Percentiles rank a stretch among this genome's conserved stretches.
Evolutionary conservation across 1,284 basidiomycete genomes (phyloP).

Genomic region (Microbotryum silenes-acaulis): DNA sequence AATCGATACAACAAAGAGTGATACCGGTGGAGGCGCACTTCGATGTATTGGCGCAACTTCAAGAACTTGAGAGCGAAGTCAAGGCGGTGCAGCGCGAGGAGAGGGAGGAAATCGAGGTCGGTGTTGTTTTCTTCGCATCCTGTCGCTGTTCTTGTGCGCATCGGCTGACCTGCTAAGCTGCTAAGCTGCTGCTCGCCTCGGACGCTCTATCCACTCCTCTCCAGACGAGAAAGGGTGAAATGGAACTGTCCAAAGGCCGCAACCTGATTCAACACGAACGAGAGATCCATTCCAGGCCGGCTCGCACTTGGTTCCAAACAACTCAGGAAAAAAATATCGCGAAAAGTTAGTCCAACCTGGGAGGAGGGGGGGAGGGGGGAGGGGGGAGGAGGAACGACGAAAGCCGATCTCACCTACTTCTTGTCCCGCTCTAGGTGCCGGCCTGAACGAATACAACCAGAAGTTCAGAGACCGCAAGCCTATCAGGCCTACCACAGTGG

Average conservation of each 20-base stretch:
- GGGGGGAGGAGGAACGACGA: neutral
- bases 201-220: neutral
- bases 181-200: neutral
- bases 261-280: slow-evolving; percentile 90
- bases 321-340: slow-evolving; percentile 72
- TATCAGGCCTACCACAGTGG: slow-evolving; percentile 15
- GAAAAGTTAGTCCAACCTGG: slow-evolving; percentile 52
- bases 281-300: slow-evolving; percentile 91
- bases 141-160: neutral
- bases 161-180: too few relatives aligned
- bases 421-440: slow-evolving; percentile 8
- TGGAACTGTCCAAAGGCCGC: slow-evolving; percentile 90
- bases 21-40: slow-evolving; percentile 70
- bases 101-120: slow-evolving; percentile 84
- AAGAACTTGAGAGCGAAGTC: slow-evolving; percentile 68
- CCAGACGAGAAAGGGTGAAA: slow-evolving; percentile 80
- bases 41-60: slow-evolving; percentile 64
- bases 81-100: slow-evolving; percentile 79
- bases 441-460: slow-evolving; percentile 26
- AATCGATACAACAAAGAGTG: slow-evolving; percentile 82
- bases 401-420: neutral
- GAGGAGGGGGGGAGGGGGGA: neutral
- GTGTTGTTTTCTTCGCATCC: slow-evolving; percentile 23
- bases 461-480: slow-evolving; percentile 32
- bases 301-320: slow-evolving; percentile 95